A percentile compares a stretch with the other conserved stretches of the same genome.
These are phyloP conservation scores for Pseudisothecium myosuroides DNA, from an alignment of 225 moss, liverwort and hornwort genomes.

Conservation along the genomic window DNA sequence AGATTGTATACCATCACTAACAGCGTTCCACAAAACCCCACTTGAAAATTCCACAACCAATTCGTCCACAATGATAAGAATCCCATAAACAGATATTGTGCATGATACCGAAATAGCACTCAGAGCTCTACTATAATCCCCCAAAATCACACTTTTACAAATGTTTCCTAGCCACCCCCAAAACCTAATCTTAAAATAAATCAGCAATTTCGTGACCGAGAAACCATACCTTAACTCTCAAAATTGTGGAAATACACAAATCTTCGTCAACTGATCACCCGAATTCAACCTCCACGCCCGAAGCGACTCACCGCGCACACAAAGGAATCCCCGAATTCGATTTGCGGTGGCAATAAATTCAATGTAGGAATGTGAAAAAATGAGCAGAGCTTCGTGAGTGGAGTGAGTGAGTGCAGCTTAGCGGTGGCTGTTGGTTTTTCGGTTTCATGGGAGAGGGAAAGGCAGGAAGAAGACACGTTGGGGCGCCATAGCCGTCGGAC, in stretches of 20 bases:
- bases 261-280: background rate
- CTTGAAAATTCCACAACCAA: background rate
- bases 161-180: background rate
- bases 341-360: background rate
- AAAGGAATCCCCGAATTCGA: background rate
- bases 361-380: background rate
- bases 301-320: background rate
- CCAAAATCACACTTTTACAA: background rate
- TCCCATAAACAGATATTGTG: background rate
- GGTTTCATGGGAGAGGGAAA: background rate
- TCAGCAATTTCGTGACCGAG: background rate
- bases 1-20: background rate
- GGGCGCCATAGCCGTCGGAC: background rate
- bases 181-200: background rate
- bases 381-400: background rate
- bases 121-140: too few species aligned
- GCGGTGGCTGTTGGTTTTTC: background rate
- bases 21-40: background rate
- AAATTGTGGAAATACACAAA: background rate
- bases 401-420: background rate
- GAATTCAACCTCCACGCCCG: background rate
- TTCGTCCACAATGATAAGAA: background rate
- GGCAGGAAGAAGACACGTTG: background rate
- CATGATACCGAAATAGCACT: background rate
- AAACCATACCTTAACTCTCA: background rate